phyloP scores from a whole-genome alignment of 1,284 basidiomycete species.

The Anthracocystis setariae region DNA sequence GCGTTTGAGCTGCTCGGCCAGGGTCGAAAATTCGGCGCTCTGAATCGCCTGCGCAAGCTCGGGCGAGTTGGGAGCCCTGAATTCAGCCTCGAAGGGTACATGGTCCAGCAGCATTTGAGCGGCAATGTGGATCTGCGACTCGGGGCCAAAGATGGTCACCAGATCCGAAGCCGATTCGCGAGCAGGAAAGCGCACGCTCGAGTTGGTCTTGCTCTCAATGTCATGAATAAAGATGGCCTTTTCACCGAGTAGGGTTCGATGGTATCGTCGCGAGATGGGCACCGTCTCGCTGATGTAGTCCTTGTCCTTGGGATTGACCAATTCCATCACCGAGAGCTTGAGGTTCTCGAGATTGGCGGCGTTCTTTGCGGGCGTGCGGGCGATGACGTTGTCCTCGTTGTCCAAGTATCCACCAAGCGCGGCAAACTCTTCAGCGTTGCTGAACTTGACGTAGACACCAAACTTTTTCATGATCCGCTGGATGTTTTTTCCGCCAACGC shows the following conservation, averaged over 20 bases:
- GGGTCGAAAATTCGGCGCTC: slow-evolving; percentile 81
- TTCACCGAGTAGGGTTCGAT: slow-evolving; percentile 91
- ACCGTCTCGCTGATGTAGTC: slow-evolving; percentile 94
- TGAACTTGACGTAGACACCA: slow-evolving; percentile 99
- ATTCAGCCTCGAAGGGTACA: slow-evolving; percentile 95
- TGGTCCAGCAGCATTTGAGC: slow-evolving; percentile 93
- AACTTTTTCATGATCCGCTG: slow-evolving; percentile 99
- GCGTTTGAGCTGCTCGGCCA: slow-evolving; percentile 88
- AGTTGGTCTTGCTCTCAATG: slow-evolving; percentile 96
- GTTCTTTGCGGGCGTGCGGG: slow-evolving; percentile 96
- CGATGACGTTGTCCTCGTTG: slow-evolving; percentile 98
- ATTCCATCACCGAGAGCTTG: slow-evolving; percentile 95
- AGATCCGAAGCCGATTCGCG: slow-evolving; percentile 91
- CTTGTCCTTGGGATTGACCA: slow-evolving; percentile 97
- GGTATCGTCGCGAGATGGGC: slow-evolving; percentile 90
- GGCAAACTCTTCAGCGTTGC: slow-evolving; percentile 96
- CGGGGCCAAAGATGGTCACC: slow-evolving; percentile 93
- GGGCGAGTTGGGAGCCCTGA: slow-evolving; percentile 81
- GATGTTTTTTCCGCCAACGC: slow-evolving; percentile 96
- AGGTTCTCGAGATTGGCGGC: slow-evolving; percentile 93
- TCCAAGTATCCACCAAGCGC: slow-evolving; percentile 93
- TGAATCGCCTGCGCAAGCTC: slow-evolving; percentile 80
- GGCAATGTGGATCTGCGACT: slow-evolving; percentile 95
- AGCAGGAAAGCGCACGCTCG: slow-evolving; percentile 91
- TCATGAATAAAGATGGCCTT: slow-evolving; percentile 97